Conservation (phyloP, 2,329 filamentous ascomycete species). For the Colletotrichum melonis region DNA sequence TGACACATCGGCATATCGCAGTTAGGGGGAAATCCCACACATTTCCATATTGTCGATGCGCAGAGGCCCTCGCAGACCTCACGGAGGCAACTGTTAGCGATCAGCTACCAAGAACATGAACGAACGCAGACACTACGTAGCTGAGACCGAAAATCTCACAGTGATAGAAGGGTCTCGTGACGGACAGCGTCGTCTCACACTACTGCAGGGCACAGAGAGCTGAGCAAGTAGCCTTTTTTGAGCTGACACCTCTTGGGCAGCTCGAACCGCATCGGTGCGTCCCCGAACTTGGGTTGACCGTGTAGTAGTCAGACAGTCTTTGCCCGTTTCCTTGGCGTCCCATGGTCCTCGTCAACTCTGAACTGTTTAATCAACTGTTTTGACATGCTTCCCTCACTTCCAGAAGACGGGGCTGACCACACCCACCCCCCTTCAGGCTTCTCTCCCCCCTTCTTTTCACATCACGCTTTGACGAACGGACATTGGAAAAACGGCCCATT, state of each 20-base stretch:
- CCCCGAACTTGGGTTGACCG: not conserved
- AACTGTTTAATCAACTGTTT: not conserved
- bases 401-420: not conserved
- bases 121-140: not conserved
- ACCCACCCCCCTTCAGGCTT: not conserved
- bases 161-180: not conserved
- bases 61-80: not conserved
- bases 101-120: not conserved
- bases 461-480: not conserved
- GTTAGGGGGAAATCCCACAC: not conserved
- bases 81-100: not conserved
- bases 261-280: conserved; percentile 1
- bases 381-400: conserved; percentile 12
- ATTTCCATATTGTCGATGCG: too few relatives aligned
- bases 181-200: conserved; percentile 14
- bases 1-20: not conserved
- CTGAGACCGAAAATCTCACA: not conserved
- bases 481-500: not conserved
- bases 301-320: not conserved
- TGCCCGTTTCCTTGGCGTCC: conserved; percentile 2
- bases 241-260: conserved; percentile 9
- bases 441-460: not conserved
- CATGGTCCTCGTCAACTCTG: conserved; percentile 8
- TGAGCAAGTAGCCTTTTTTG: conserved; percentile 3
- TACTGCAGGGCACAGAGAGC: conserved; percentile 9